Evolutionary conservation across 2,329 filamentous ascomycete species (phyloP).

Genomic region (Claviceps sp.): DNA sequence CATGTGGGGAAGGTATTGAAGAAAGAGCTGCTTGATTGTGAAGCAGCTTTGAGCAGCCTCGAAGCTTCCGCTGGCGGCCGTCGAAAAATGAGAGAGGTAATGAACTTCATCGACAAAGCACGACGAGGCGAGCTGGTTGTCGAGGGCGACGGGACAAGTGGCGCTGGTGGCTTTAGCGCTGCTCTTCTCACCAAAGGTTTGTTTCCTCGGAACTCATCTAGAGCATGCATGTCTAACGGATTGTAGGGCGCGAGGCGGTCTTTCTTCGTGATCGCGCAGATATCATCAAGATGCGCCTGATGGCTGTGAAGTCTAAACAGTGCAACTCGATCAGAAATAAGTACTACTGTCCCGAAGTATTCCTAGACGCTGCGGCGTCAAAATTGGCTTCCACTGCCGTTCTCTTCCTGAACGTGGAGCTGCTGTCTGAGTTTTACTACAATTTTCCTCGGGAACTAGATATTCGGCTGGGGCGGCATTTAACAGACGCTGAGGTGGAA

Average conservation of each 20-base stretch:
- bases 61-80: conserved; percentile 69
- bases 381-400: conserved; percentile 93
- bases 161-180: conserved; percentile 87
- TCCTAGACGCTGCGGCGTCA: conserved; percentile 91
- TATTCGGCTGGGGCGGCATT: conserved; percentile 65
- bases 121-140: conserved; percentile 73
- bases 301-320: conserved; percentile 81
- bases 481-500: conserved; percentile 70
- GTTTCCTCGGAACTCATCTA: conserved; percentile 10
- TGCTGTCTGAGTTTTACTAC: conserved; percentile 95
- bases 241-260: conserved; percentile 70
- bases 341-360: conserved; percentile 93
- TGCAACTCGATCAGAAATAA: conserved; percentile 77
- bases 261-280: conserved; percentile 88
- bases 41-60: conserved; percentile 60
- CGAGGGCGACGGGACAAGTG: conserved; percentile 69
- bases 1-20: conserved; percentile 73
- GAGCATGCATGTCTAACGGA: conserved; percentile 13
- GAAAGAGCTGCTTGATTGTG: conserved; percentile 73
- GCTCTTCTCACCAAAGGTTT: conserved; percentile 71
- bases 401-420: conserved; percentile 91
- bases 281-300: conserved; percentile 77
- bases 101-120: conserved; percentile 81
- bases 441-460: conserved; percentile 92
- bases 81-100: conserved; percentile 78